These are phyloP conservation scores for Glebionis coronaria DNA, from an alignment of 129 eudicot species.

Conservation along the genomic window DNA sequence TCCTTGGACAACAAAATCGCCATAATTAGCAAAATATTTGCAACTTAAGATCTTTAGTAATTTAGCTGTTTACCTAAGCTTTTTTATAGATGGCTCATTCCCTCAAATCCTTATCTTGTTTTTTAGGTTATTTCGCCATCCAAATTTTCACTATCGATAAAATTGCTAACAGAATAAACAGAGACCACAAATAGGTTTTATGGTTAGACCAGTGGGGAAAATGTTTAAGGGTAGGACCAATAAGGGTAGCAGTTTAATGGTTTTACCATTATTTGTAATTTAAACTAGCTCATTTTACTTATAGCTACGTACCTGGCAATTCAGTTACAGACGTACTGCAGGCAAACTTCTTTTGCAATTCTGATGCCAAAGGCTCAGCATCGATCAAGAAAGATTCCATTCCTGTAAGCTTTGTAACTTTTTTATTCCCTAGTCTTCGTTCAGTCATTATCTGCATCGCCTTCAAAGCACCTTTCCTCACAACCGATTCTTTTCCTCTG, in stretches of 20 bases:
- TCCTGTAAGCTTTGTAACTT: constrained; percentile 86
- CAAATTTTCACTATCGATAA: too few relatives aligned
- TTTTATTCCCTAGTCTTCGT: constrained; percentile 91
- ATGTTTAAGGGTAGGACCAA: too few relatives aligned
- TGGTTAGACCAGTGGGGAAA: too few relatives aligned
- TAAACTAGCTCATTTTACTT: too few relatives aligned
- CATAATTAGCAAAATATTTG: not conserved
- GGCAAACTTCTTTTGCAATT: constrained; percentile 95
- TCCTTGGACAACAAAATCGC: constrained; percentile 43
- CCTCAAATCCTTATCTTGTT: too few relatives aligned
- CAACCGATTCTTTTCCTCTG: constrained; percentile 72
- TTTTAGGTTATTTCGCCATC: too few relatives aligned
- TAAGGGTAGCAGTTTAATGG: too few relatives aligned
- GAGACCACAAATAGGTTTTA: too few relatives aligned
- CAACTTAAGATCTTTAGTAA: too few relatives aligned
- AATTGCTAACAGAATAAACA: too few relatives aligned
- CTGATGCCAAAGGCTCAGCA: constrained; percentile 84
- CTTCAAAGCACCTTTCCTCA: constrained; percentile 74
- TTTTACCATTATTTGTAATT: too few relatives aligned
- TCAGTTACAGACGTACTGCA: constrained; percentile 87
- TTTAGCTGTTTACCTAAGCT: not conserved
- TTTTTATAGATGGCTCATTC: too few relatives aligned
- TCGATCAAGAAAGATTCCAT: constrained; percentile 79
- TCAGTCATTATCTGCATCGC: constrained; percentile 85
- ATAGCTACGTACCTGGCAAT: constrained; percentile 65